Conservation (phyloP, 2,329 filamentous ascomycete species). For the Aspergillus sp. region DNA sequence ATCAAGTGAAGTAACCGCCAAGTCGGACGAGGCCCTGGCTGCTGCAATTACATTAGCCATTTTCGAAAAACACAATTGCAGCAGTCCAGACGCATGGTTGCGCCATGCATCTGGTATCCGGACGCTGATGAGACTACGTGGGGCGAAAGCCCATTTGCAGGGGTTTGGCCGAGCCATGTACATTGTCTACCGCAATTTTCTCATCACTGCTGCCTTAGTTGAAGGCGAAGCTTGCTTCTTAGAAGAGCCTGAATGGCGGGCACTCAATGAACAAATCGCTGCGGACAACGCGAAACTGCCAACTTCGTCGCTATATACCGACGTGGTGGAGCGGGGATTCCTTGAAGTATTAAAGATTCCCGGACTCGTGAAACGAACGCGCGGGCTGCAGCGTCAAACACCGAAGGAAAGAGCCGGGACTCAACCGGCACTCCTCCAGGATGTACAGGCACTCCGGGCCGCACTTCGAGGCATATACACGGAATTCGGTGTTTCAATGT, state of each 20-base stretch:
- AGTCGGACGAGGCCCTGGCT: conserved; percentile 34
- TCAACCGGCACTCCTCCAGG: conserved; percentile 17
- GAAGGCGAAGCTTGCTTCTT: conserved; percentile 36
- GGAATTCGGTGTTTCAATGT: conserved; percentile 24
- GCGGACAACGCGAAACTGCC: conserved; percentile 27
- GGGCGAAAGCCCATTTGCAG: conserved; percentile 29
- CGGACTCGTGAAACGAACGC: conserved; percentile 24
- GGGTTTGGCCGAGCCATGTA: conserved; percentile 37
- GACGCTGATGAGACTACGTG: conserved; percentile 35
- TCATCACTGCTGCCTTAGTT: conserved; percentile 35
- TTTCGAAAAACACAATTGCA: conserved; percentile 39
- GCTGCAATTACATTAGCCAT: conserved; percentile 36
- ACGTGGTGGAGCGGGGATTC: conserved; percentile 30
- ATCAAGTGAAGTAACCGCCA: conserved; percentile 25
- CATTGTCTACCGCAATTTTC: conserved; percentile 35
- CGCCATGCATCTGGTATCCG: conserved; percentile 37
- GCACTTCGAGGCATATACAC: conserved; percentile 25
- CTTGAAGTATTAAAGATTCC: conserved; percentile 29
- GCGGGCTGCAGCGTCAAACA: conserved; percentile 13
- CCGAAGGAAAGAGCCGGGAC: conserved; percentile 7
- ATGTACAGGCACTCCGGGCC: conserved; percentile 21
- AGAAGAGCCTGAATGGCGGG: conserved; percentile 35
- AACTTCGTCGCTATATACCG: conserved; percentile 29
- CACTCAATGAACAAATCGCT: conserved; percentile 29
- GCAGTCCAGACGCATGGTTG: conserved; percentile 37